Evolutionary conservation across 805 yeast species (phyloP), one percentile per base, ranked within the genome.

Genomic region (Cephaloascus fragrans): DNA sequence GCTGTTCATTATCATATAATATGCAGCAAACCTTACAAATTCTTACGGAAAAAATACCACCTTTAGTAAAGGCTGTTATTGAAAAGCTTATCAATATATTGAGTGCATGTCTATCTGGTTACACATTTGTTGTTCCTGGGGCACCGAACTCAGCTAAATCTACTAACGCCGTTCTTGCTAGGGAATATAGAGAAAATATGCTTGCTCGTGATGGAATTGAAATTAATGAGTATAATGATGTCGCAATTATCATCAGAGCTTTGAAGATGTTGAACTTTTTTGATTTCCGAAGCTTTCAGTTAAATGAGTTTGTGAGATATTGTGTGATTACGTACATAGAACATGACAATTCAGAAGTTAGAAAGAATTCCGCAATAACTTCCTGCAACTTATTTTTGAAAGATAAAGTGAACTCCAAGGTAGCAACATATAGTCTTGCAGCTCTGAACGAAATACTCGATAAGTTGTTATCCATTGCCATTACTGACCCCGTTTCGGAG

Each of bases 401-500:
- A 33, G 96, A 88, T 49, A 81, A 93, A 1, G 83, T 89, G n/a
- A 80, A 93, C 46, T 74, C 73, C 44, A 95, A 87, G 54, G 77
- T 85, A 2, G 83, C 95, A 47, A 77, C 82, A 2, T 75, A 84
- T 55, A 83, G 97, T 0, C 64, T 90, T 39, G 73, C 73, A 42
- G 85, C 95, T 0, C 95, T 89, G 2, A 77, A 86, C 39, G 88
- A 86, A 42, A 94, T 93, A 1, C 64, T 94, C 34, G 86, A 82
- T 41, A 84, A 83, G 53, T 64, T 93, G 16, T 60, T 93, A 29
- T 76, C 95, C 0, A 71, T 87, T 6, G 87, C 95, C 2, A 83
- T 90, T 12, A 83, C 96, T 0, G 99, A 93, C 48, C 86, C 95
- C 0, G 75, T 75, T 3, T 75, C 90, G 2, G 97, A 89, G 42